Evolutionary conservation across 1,284 basidiomycete genomes (phyloP).

Genomic region (Ceratobasidium sp.): DNA sequence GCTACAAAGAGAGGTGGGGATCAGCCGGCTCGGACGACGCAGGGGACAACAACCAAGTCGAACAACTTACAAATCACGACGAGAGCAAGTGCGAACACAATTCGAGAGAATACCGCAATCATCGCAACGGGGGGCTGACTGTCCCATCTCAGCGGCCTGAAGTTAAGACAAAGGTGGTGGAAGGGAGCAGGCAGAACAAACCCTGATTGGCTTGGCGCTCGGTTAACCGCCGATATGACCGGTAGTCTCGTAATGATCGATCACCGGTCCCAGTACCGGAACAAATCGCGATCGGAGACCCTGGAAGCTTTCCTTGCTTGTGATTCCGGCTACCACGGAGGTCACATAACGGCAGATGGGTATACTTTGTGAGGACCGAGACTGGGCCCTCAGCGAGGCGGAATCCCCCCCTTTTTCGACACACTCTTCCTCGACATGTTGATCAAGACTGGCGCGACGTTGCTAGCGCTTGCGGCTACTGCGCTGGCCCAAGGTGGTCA

Average conservation of each 20-base stretch:
- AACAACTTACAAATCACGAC: background rate
- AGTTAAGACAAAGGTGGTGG: background rate
- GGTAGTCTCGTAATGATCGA: too few relatives aligned
- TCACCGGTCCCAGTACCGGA: too few relatives aligned
- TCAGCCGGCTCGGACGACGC: too few relatives aligned
- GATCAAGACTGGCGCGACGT: background rate
- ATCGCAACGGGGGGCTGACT: background rate
- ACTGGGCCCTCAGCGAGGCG: too few relatives aligned
- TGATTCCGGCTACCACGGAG: background rate
- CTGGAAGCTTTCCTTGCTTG: background rate
- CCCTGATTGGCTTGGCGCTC: background rate
- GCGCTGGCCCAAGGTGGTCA: background rate
- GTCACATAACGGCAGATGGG: background rate
- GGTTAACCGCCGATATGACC: conserved; percentile 3
- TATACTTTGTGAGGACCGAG: background rate
- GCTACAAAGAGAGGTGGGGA: too few relatives aligned
- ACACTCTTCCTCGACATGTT: background rate
- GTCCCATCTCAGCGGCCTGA: background rate
- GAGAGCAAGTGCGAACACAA: too few relatives aligned
- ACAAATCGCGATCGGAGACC: background rate
- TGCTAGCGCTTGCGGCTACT: background rate
- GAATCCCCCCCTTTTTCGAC: too few relatives aligned
- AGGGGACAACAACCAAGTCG: background rate
- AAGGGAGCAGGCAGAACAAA: background rate
- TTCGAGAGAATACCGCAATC: background rate